These are phyloP conservation scores for Salix arbutifolia DNA, from an alignment of 345 rosid genomes.

Conservation along the genomic window DNA sequence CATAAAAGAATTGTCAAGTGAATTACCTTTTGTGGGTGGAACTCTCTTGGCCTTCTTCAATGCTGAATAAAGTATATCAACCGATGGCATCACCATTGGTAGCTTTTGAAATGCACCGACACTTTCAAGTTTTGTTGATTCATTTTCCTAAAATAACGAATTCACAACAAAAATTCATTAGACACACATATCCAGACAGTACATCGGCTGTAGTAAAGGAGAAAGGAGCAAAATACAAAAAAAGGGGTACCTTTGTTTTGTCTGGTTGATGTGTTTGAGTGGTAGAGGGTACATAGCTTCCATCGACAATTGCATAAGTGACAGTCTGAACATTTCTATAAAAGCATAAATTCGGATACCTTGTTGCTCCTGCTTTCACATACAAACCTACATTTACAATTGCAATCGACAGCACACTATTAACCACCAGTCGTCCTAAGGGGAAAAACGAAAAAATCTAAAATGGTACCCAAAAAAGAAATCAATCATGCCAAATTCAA, in stretches of 20 bases:
- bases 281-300: conserved; percentile 58
- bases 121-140: conserved; percentile 28
- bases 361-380: conserved; percentile 16
- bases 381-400: conserved; percentile 22
- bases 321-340: conserved; percentile 52
- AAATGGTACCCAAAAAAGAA: neutral
- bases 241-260: conserved; percentile 26
- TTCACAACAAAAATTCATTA: neutral
- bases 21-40: conserved; percentile 74
- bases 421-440: neutral
- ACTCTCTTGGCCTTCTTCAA: conserved; percentile 67
- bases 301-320: conserved; percentile 39
- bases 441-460: neutral
- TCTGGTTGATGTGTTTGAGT: conserved; percentile 22
- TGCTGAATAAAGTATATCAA: conserved; percentile 72
- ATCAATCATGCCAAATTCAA: neutral
- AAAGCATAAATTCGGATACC: conserved; percentile 38
- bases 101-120: conserved; percentile 92
- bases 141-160: conserved; percentile 40
- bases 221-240: neutral
- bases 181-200: neutral
- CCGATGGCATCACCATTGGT: conserved; percentile 93
- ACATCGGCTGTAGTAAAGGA: neutral
- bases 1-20: neutral
- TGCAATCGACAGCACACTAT: neutral